Conservation (phyloP, 2,329 filamentous ascomycete genomes). For the Xylogone sp. region DNA sequence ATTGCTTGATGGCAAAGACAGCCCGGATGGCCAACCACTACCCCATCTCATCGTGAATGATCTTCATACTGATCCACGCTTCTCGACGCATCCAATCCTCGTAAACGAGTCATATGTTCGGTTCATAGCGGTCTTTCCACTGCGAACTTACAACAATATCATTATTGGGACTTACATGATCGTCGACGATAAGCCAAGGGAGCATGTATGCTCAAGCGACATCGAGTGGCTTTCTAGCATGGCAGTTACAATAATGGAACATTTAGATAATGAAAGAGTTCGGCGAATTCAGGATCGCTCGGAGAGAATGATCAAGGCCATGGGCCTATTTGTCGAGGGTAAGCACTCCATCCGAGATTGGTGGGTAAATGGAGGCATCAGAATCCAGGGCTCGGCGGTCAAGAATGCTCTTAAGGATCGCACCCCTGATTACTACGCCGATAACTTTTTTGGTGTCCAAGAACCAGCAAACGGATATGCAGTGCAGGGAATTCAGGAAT, state of each 20-base stretch:
- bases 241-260: constrained; percentile 49
- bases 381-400: constrained; percentile 10
- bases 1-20: not conserved
- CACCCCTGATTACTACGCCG: not conserved
- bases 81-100: not conserved
- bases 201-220: constrained; percentile 43
- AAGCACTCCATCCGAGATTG: constrained; percentile 25
- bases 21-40: not conserved
- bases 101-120: not conserved
- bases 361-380: constrained; percentile 5
- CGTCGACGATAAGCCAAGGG: constrained; percentile 49
- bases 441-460: not conserved
- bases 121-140: not conserved
- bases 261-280: constrained; percentile 51
- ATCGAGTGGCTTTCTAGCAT: constrained; percentile 52
- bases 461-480: not conserved
- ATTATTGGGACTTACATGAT: constrained; percentile 58
- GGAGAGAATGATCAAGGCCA: constrained; percentile 45
- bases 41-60: not conserved
- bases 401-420: not conserved
- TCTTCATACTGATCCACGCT: not conserved
- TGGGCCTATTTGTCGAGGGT: constrained; percentile 47
- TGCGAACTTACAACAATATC: not conserved
- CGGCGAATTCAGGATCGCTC: constrained; percentile 45
- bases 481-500: not conserved